Percentiles rank a stretch among this genome's conserved stretches.
These are phyloP conservation scores for Neurospora sp. DNA, from an alignment of 495 filamentous ascomycete species.

Conservation along the genomic window DNA sequence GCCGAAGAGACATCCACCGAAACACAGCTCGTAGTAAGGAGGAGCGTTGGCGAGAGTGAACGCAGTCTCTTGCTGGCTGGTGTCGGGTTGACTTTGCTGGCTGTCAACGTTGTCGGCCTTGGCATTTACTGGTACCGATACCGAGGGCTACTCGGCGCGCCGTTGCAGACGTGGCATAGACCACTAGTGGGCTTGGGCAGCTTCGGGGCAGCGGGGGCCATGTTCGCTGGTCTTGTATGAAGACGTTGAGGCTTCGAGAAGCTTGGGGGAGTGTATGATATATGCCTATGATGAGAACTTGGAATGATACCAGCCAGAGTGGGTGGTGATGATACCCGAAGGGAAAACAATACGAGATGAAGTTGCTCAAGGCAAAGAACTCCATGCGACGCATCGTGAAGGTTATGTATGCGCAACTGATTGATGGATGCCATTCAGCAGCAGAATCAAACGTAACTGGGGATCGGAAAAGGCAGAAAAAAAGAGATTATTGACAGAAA, in stretches of 20 bases:
- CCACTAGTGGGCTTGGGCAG: constrained; percentile 14
- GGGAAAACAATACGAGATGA: background rate
- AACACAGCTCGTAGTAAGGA: background rate
- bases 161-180: constrained; percentile 23
- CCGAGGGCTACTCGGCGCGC: constrained; percentile 22
- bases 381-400: background rate
- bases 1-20: background rate
- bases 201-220: constrained; percentile 25
- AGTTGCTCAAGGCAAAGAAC: background rate
- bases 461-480: no score
- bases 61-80: constrained; percentile 9
- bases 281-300: background rate
- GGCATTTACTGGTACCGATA: constrained; percentile 12
- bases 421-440: background rate
- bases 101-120: constrained; percentile 5
- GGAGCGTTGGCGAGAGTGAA: constrained; percentile 2
- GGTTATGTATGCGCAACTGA: background rate
- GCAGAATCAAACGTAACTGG: background rate
- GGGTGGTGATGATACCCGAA: background rate
- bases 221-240: constrained; percentile 12
- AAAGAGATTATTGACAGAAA: no score
- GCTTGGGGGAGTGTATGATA: background rate
- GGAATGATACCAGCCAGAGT: background rate
- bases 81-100: constrained; percentile 13
- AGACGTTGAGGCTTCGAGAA: background rate